Evolutionary conservation across 345 rosid genomes (phyloP), one percentile per base, ranked within the genome.

Genomic region (Pugionium dolabratum): DNA sequence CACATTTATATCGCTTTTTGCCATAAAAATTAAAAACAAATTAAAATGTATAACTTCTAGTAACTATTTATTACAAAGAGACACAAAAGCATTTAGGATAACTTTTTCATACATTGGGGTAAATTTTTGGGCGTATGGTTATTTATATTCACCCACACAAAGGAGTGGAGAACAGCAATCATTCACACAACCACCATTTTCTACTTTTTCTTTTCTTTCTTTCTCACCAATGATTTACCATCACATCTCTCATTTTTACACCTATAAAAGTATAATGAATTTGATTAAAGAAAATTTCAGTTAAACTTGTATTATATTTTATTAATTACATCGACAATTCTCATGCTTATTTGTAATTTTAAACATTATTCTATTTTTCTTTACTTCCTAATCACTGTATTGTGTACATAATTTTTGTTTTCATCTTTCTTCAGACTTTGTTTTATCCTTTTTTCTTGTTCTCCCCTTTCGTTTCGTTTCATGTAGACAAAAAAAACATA

Each of bases 91-190:
- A 33, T 50, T n/a, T 9, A 70, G 40, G 30, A 46, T 37, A 45
- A 37, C 50, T 53, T 62, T 69, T 70, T 53, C 35, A 62, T 4
- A 61, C 32, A 35, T 44, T 54, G 40, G 66, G 71, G 71, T 65
- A 65, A 57, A 64, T 59, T 65, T 59, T 59, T 1, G 62, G 26
- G 66, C 7, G 11, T 41, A 58, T 71, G 76, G 76, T 72, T 42
- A 58, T 51, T 72, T 42, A 58, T 51, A 67, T 66, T 66, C 66
- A 64, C 36, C 71, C 76, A 62, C 36, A 58, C 50, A 30, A 51
- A 50, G 55, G 75, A 78, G 82, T 79, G 89, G 88, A 82, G 79
- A 80, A 82, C 91, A 84, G 53, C 95, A 85, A 91, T 91, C 77
- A 91, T 91, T 72, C 67, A 43, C 71, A 31, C 86, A 83, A 80